Percentiles rank a stretch among this genome's conserved stretches.
These are phyloP conservation scores for Daldinia grandis DNA, from an alignment of 495 filamentous ascomycete genomes.

Conservation along the genomic window DNA sequence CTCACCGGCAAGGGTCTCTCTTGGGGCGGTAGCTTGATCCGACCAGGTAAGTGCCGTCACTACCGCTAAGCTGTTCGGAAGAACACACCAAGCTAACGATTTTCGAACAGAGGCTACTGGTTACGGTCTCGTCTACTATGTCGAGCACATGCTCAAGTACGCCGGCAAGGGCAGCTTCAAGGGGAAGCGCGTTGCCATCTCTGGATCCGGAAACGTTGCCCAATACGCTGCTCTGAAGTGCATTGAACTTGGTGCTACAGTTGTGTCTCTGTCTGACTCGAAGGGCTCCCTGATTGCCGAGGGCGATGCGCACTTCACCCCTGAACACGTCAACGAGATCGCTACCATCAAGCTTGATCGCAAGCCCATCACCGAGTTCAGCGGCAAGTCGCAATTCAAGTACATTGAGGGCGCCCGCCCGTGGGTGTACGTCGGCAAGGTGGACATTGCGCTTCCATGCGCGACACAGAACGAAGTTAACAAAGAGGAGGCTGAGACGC, in stretches of 20 bases:
- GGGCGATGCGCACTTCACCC: conserved; percentile 71
- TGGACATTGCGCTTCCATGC: conserved; percentile 90
- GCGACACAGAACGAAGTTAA: conserved; percentile 98
- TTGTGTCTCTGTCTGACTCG: conserved; percentile 94
- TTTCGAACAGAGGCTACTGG: conserved; percentile 80
- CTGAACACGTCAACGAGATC: conserved; percentile 79
- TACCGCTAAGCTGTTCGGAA: not conserved
- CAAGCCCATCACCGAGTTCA: conserved; percentile 74
- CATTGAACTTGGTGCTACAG: conserved; percentile 92
- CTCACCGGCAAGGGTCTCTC: conserved; percentile 92
- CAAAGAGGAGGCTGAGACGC: conserved; percentile 83
- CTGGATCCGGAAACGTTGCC: conserved; percentile 96
- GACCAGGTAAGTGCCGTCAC: conserved; percentile 62
- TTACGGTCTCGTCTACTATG: conserved; percentile 97
- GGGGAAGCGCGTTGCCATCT: conserved; percentile 95
- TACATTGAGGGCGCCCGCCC: conserved; percentile 90
- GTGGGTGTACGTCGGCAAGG: conserved; percentile 85
- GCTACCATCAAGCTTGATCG: conserved; percentile 86
- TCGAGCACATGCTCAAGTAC: conserved; percentile 94
- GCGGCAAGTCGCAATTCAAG: conserved; percentile 69
- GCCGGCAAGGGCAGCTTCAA: conserved; percentile 86
- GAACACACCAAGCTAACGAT: conserved; percentile 1
- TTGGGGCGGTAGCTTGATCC: conserved; percentile 95
- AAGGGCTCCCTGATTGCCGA: conserved; percentile 81
- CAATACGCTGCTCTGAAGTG: conserved; percentile 97